A percentile compares a stretch with the other conserved stretches of the same genome.
Conservation (phyloP, 768 basidiomycete genomes). For the Pleurotus citrinopileatus region DNA sequence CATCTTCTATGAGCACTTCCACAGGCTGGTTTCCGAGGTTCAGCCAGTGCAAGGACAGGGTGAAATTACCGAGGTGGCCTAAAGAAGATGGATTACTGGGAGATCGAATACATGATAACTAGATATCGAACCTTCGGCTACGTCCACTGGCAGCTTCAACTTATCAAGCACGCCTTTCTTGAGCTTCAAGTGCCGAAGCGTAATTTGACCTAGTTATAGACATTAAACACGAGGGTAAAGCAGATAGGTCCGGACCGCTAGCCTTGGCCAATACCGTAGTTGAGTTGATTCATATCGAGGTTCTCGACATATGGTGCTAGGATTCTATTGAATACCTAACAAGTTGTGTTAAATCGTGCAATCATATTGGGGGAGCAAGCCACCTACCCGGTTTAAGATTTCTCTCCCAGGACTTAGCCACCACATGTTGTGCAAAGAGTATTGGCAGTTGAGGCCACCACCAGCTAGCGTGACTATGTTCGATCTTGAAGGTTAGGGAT, state of each 20-base stretch:
- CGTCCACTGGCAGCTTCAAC: conserved; percentile 93
- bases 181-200: conserved; percentile 76
- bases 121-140: conserved; percentile 71
- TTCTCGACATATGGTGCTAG: conserved; percentile 96
- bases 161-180: conserved; percentile 95
- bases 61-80: conserved; percentile 88
- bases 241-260: conserved; percentile 11
- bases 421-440: conserved; percentile 52
- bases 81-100: neutral
- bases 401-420: conserved; percentile 88
- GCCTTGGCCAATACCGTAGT: conserved; percentile 91
- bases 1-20: conserved; percentile 88
- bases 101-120: conserved; percentile 1
- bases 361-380: neutral
- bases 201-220: conserved; percentile 58
- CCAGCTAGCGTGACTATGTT: no score
- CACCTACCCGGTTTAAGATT: conserved; percentile 71
- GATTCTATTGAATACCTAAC: conserved; percentile 80
- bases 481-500: no score
- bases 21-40: conserved; percentile 88
- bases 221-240: neutral
- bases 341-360: neutral
- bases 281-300: conserved; percentile 91
- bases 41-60: conserved; percentile 85
- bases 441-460: neutral